Base-by-base conservation (phyloP, 495 filamentous ascomycete species). In the Hypoxylon cercidicola region DNA sequence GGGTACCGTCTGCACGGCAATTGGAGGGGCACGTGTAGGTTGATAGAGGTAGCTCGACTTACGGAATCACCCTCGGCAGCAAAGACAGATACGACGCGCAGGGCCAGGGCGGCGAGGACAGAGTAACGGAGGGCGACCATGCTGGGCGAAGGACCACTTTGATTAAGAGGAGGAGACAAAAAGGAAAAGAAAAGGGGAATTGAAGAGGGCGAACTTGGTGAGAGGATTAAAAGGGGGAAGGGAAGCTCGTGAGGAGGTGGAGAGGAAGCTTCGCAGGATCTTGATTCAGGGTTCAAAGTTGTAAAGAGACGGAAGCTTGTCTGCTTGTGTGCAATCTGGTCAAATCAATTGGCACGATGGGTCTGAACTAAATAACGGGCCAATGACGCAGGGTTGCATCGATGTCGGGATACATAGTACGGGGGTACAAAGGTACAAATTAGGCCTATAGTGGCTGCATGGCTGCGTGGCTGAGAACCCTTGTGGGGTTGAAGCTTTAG, bases 81-180 rank as follows among this genome's bases (percentile, higher is more conserved):
- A 60, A 85, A 84, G 65, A 86, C 86, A 62, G 83, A 81, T 59
- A 88, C 79, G 44, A 86, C 84, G 69, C 88, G 88, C 64, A 93
- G 83, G 44, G 89, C 87, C 71, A 92, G 79, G 46, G 93, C 77
- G 54, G 86, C 88, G 58, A 94, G 79, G 64, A 87, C 82, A 70
- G 89, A 84, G 73, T 90, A 86, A 78, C 86, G 86, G 73, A 88
- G 82, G 75, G 87, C 86, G 77, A 88, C 87, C 90, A 93, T 93
- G 71, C 74, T 83, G 84, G 44, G 45, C 60, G 30, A 54, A 53
- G 6, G 44, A 60, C 18, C 35, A 20, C 41, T 15, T 23, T n/a
- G 23, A 60, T 60, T 55, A 55, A 68, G 61, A 71, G 35, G 57
- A 28, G 25, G 25, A 25, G 32, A 21, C 25, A 46, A 52, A 67